Evolutionary conservation across 139 green algal genomes (phyloP), one percentile per base, ranked within the genome.

Genomic region (Closterium sp.): DNA sequence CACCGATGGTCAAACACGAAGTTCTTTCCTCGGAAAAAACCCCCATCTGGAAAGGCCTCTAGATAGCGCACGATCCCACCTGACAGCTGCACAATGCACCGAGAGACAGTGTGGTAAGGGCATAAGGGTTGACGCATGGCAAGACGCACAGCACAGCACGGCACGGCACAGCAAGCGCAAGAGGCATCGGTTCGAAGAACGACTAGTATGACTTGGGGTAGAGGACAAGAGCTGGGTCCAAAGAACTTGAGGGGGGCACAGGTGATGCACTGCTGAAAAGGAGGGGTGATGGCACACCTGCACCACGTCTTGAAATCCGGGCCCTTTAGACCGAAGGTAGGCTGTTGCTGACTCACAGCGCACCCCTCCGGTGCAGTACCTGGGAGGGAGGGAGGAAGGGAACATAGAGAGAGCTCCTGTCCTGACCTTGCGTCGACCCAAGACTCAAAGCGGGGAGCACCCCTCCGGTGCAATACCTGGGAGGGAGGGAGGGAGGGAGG

Each of bases 281-380:
- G n/a, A n/a, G n/a, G n/a, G n/a, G n/a, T n/a, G n/a, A n/a, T n/a
- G n/a, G n/a, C n/a, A n/a, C 10, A 76, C 96, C 90, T 93, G 90
- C 33, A 35, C 28, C 33, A 93, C 90, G 81, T 97, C 89, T 6
- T 90, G 34, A 34, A 97, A 97, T 31, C 86, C 94, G 3, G 83
- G 21, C 0, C 96, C 97, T 89, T 96, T 96, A 35, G n/a, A 25
- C 34, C 91, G 90, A 85, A 98, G 64, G 90, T 96, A 97, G 0
- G 96, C 96, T 16, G 92, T 96, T 0, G 97, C 96, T 12, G 95
- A 89, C 96, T 98, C 97, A 93, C 97, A 98, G 8, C 97, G 92
- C 89, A 98, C 96, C 33, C 96, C 96, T 2, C 97, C 97, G 4
- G 96, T 98, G 95, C 97, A 98, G 94, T 97, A 98, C 97, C 97